Percentiles rank a stretch among this genome's conserved stretches.
Evolutionary conservation across 73 alveolate species (phyloP).

Genomic region (Paramecium pentaurelia): DNA sequence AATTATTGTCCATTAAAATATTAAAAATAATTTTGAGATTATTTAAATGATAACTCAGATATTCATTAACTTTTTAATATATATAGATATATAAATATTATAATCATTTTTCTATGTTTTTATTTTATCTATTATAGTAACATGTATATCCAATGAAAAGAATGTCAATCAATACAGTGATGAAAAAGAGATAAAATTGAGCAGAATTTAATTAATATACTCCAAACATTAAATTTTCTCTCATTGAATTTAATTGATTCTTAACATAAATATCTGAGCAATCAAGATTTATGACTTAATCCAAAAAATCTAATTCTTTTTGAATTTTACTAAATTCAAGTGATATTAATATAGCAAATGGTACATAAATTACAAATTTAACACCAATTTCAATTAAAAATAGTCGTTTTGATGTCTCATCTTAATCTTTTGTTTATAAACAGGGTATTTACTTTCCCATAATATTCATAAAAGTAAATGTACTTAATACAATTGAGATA

Average conservation of each 20-base stretch:
- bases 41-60: background rate
- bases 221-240: background rate
- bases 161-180: background rate
- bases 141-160: background rate
- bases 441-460: background rate
- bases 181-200: background rate
- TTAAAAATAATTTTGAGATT: background rate
- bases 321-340: background rate
- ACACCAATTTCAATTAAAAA: background rate
- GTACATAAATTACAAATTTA: background rate
- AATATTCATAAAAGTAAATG: background rate
- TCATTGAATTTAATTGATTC: background rate
- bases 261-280: background rate
- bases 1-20: background rate
- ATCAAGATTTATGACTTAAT: background rate
- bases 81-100: no score
- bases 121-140: background rate
- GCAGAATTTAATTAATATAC: background rate
- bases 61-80: background rate
- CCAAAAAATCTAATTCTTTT: background rate
- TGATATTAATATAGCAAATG: background rate
- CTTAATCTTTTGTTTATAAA: background rate
- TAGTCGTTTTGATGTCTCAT: background rate
- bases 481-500: background rate
- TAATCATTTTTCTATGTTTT: background rate